Evolutionary conservation across 2,329 filamentous ascomycete species (phyloP).

Genomic region (Elsinoe perseae): DNA sequence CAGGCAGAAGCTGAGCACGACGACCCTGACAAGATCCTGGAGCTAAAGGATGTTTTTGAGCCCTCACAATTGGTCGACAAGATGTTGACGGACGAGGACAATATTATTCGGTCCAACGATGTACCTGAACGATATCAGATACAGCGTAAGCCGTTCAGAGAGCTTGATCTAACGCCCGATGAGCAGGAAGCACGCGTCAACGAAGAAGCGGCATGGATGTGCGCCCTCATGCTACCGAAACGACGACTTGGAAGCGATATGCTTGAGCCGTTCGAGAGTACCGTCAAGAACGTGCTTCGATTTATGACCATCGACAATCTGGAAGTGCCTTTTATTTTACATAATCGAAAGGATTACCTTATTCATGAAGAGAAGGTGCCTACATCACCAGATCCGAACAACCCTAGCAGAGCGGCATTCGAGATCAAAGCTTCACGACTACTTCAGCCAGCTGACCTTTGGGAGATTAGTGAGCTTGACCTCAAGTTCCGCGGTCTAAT

Average conservation of each 20-base stretch:
- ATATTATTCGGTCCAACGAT: slow-evolving; percentile 78
- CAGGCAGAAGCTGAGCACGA: slow-evolving; percentile 70
- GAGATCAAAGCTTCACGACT: slow-evolving; percentile 76
- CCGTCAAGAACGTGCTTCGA: slow-evolving; percentile 84
- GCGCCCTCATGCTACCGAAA: slow-evolving; percentile 79
- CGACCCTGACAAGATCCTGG: slow-evolving; percentile 72
- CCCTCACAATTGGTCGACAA: slow-evolving; percentile 90
- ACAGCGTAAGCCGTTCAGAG: slow-evolving; percentile 79
- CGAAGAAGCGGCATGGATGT: slow-evolving; percentile 89
- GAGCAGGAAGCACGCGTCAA: slow-evolving; percentile 56
- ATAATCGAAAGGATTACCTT: slow-evolving; percentile 95
- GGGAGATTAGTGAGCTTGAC: slow-evolving; percentile 90
- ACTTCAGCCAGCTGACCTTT: slow-evolving; percentile 84
- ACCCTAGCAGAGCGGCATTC: slow-evolving; percentile 64
- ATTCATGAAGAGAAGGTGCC: slow-evolving; percentile 75
- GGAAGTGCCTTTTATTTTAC: slow-evolving; percentile 95
- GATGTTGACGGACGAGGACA: slow-evolving; percentile 91
- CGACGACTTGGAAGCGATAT: slow-evolving; percentile 59
- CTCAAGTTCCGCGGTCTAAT: slow-evolving; percentile 89
- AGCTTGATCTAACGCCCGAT: slow-evolving; percentile 65
- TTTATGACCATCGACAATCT: slow-evolving; percentile 93
- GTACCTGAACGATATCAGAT: slow-evolving; percentile 92
- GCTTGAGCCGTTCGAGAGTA: slow-evolving; percentile 73
- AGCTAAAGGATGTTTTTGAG: slow-evolving; percentile 97
- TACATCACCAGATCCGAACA: slow-evolving; percentile 54